Evolutionary conservation across 257 asterid species (phyloP).

Genomic region (Fraxinus americana): DNA sequence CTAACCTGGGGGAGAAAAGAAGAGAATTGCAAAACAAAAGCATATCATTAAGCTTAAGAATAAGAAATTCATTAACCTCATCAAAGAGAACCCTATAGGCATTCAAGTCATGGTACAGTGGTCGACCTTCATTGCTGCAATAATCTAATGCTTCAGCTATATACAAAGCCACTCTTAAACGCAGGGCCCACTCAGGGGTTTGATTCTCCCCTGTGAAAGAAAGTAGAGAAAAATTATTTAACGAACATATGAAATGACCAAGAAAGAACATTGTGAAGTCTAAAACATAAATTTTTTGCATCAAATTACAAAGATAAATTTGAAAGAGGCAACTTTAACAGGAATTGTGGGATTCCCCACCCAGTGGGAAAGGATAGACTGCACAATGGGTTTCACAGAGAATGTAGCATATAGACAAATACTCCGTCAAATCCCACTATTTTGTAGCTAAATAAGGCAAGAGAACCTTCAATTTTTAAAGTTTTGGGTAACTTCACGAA

Average conservation of each 20-base stretch:
- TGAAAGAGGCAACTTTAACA: constrained; percentile 1
- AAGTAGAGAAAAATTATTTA: constrained; percentile 20
- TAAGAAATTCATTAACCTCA: constrained; percentile 55
- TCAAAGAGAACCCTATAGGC: constrained; percentile 98
- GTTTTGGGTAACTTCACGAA: neutral
- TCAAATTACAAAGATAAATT: constrained; percentile 1
- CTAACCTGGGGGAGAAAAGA: constrained; percentile 1
- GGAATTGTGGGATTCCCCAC: neutral
- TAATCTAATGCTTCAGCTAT: constrained; percentile 96
- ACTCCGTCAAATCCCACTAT: neutral
- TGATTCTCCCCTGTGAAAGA: constrained; percentile 85
- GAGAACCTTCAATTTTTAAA: neutral
- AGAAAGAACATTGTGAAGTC: too few species aligned
- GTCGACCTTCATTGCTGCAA: constrained; percentile 92
- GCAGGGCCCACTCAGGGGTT: constrained; percentile 99
- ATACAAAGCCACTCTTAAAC: constrained; percentile 88
- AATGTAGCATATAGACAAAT: neutral
- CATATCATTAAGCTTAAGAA: constrained; percentile 16
- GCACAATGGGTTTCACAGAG: constrained; percentile 9
- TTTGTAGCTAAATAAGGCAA: neutral
- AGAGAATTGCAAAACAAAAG: constrained; percentile 11
- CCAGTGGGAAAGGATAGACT: neutral
- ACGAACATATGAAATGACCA: neutral
- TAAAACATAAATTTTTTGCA: neutral
- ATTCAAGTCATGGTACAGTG: constrained; percentile 93